Evolutionary conservation across 352 stramenopile species (phyloP), one percentile per base, ranked within the genome.

Genomic region (Globisporangium perplexum): DNA sequence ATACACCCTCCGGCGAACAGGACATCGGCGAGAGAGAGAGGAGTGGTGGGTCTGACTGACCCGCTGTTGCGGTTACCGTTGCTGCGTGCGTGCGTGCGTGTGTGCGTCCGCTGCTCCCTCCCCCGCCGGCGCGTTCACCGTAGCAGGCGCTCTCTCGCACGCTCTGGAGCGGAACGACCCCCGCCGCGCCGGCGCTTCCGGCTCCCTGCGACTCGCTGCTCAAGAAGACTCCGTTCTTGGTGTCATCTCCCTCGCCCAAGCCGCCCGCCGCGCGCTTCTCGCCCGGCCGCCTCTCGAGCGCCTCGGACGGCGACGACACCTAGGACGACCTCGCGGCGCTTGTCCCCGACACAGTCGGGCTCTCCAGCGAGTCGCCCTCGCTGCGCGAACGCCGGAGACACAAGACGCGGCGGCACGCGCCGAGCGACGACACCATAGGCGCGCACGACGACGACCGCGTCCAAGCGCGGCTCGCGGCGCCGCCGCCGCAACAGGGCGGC

Each of bases 361-460:
- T 50, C 8, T 55, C 48, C 10, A 42, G 23, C 50, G 52, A 44
- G 20, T 30, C 51, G 18, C 33, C 51, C 17, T 63, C 59, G 35
- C 62, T 74, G 45, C 59, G 65, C 53, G 67, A 50, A 4, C 45
- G 59, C 7, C 57, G 67, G 17, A 74, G 60, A 35, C 70, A 71
- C 26, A 63, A 71, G 22, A 56, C 58, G 42, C 53, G 43, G 38
- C 49, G 53, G 65, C 54, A 33, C 24, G 45, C 47, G 47, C 48
- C 20, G 35, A 55, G 60, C 44, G 59, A 54, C 55, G 58, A 52
- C 30, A 71, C 58, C 11, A 77, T 72, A 70, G 57, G 50, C 39
- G 50, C 57, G 39, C 62, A 69, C 62, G 63, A 72, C 51, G 68
- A 73, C 65, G 68, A 77, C 38, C 62, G 55, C 33, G 47, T 47